A percentile compares a stretch with the other conserved stretches of the same genome.
These are phyloP conservation scores for Oryza punctata DNA, from an alignment of 176 grass and related monocot species.

Conservation along the genomic window DNA sequence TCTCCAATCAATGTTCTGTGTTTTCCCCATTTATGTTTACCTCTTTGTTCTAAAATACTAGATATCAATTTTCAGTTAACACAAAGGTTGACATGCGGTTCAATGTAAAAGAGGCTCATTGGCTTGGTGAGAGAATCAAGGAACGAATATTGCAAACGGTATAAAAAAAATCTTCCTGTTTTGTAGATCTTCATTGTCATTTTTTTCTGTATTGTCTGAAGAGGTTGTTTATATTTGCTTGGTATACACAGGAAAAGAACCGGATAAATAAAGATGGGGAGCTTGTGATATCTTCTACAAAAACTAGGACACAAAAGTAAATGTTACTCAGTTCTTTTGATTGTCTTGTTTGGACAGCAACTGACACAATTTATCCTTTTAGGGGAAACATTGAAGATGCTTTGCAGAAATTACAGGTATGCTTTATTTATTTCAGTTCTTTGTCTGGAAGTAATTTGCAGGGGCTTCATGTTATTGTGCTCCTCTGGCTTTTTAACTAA, in stretches of 20 bases:
- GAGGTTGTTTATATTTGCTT: constrained; percentile 20
- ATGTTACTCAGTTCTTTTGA: neutral
- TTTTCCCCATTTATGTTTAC: neutral
- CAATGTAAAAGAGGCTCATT: constrained; percentile 88
- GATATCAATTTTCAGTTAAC: constrained; percentile 65
- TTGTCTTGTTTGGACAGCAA: constrained; percentile 26
- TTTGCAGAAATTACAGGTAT: constrained; percentile 92
- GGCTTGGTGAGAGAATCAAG: constrained; percentile 89
- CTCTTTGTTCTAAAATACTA: constrained; percentile 5
- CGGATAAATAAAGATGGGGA: constrained; percentile 92
- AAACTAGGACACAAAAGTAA: constrained; percentile 97
- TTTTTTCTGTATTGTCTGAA: neutral
- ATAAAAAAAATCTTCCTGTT: constrained; percentile 34
- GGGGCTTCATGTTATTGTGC: neutral
- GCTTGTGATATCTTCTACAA: constrained; percentile 97
- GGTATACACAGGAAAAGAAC: constrained; percentile 78
- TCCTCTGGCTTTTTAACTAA: neutral
- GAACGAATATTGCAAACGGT: constrained; percentile 88
- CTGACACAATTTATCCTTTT: constrained; percentile 36
- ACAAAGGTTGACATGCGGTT: constrained; percentile 98
- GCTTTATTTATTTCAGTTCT: constrained; percentile 1
- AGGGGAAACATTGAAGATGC: constrained; percentile 97
- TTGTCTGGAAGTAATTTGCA: constrained; percentile 23
- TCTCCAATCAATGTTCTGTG: neutral
- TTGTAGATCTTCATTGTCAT: neutral